Evolutionary conservation across 306 rosid genomes (phyloP), one percentile per base, ranked within the genome.

Genomic region (Quercus ilex): DNA sequence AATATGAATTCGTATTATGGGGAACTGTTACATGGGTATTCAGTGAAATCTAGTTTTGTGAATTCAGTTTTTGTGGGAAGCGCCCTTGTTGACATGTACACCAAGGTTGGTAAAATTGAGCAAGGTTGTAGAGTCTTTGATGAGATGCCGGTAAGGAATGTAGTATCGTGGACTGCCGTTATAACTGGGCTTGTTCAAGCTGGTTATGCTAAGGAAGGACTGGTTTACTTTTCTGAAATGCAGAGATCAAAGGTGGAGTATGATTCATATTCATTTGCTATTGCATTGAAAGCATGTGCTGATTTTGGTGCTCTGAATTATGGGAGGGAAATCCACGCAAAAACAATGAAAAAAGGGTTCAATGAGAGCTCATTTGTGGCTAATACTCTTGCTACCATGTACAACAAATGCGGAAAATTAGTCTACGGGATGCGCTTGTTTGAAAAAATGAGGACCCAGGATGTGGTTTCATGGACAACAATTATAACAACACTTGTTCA

Each of bases 381-480:
- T 28, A 92, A 90, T 73, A 85, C 89, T 17, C 92, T 93, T 67
- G 88, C 90, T 56, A 79, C 92, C 69, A 82, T 93, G 93, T 93
- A 93, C 80, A 89, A 78, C 75, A 93, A 87, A 87, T 91, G 97
- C 60, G 89, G 93, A 53, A 93, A 91, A 79, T 83, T 90, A 53
- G 91, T 85, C 67, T 86, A 85, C 46, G 89, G 90, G 55, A 73
- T 84, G 78, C 88, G 69, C 43, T 86, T 93, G 87, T 91, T 90
- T 81, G 85, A 77, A 13, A 83, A 86, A 67, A 87, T 88, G 91
- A 79, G 85, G 74, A 80, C 67, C 31, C 91, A 77, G 2, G 92
- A 93, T 73, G 91, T 94, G n/a, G 97, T 90, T 84, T 92, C 94
- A 7, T 94, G 98, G 98, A 94, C 90, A 46, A 85, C 84, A 77